Conservation (phyloP, 768 basidiomycete genomes). For the Leccinum broughii region DNA sequence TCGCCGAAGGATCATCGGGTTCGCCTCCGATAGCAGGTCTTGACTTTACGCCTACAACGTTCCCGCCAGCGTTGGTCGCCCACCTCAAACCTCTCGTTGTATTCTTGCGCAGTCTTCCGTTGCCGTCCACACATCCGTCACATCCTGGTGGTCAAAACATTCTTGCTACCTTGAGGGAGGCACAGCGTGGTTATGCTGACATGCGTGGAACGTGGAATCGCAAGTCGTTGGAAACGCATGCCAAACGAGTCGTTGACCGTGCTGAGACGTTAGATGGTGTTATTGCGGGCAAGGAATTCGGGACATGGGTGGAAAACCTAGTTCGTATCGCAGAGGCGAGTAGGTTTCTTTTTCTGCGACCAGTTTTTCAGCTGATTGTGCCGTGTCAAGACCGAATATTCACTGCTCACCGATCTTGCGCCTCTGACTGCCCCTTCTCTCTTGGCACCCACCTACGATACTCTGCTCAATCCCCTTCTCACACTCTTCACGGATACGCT, state of each 20-base stretch:
- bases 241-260: conserved; percentile 66
- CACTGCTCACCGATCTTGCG: too few species aligned
- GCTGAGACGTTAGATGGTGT: conserved; percentile 66
- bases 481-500: too few species aligned
- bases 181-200: conserved; percentile 80
- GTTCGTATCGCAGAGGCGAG: too few species aligned
- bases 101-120: conserved; percentile 69
- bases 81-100: conserved; percentile 63
- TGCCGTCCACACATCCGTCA: conserved; percentile 80
- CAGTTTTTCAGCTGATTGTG: too few species aligned
- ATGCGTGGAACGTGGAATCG: conserved; percentile 81
- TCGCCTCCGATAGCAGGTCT: conserved; percentile 62
- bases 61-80: conserved; percentile 52
- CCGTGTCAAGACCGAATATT: too few species aligned
- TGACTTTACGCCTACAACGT: conserved; percentile 53
- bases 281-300: conserved; percentile 7
- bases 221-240: conserved; percentile 73
- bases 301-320: too few species aligned
- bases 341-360: too few species aligned
- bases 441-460: too few species aligned
- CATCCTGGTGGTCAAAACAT: conserved; percentile 74
- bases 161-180: conserved; percentile 65
- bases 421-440: too few species aligned
- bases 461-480: too few species aligned
- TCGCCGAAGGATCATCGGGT: conserved; percentile 84